Evolutionary conservation across 108 stramenopile species (phyloP), one percentile per base, ranked within the genome.

Genomic region (Cyclotella sp.): DNA sequence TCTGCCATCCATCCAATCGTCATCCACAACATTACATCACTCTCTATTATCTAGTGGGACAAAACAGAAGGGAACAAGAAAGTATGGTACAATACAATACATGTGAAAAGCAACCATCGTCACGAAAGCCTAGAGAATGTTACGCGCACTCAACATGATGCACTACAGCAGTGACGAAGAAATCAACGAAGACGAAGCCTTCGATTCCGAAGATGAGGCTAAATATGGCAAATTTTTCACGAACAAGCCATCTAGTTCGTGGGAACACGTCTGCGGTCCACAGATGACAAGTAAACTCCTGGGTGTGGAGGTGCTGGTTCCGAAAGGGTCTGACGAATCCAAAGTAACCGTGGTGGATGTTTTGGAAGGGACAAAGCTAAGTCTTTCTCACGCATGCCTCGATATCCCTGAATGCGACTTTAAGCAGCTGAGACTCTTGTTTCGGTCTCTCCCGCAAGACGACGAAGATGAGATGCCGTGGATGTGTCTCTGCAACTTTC

Each of bases 161-260:
- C 44, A 59, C 30, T 90, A 90, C 65, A 77, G 74, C 24, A 91
- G 91, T 18, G 94, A 97, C 65, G 91, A 92, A 75, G 88, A 89
- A 69, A 93, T 97, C 65, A 76, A 85, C 39, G 87, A 88, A 69
- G 96, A 95, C 58, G 92, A 85, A 28, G 93, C 94, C 19, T 95
- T 97, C 85, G 88, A 94, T 63, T 89, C 90, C 12, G 96, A 97
- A 6, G 94, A 97, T 79, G 96, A 95, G 64, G 74, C 84, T 30
- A 69, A 80, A 22, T 95, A 86, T 77, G 94, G 96, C 11, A 73
- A 82, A 42, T 88, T 93, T 62, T 94, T 96, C 64, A 41, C 76
- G 24, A 28, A 29, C 18, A 61, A 52, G 52, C 27, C 54, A 28
- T 29, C 7, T 24, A 73, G 51, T 40, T 18, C 47, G 54, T 51